These are phyloP conservation scores for Tuber indicum DNA, from an alignment of 495 filamentous ascomycete genomes.

Conservation along the genomic window DNA sequence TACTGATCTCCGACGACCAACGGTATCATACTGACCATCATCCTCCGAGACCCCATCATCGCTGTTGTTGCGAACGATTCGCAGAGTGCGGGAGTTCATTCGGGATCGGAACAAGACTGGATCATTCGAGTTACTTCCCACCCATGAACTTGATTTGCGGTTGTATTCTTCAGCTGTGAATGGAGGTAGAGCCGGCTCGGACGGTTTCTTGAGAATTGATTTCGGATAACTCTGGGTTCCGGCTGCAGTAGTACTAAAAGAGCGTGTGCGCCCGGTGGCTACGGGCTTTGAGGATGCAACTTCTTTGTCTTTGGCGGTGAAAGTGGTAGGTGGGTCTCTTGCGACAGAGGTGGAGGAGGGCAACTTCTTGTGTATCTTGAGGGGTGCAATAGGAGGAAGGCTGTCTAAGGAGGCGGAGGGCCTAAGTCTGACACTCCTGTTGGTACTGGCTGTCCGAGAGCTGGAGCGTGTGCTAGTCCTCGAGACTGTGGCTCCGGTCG, in stretches of 20 bases:
- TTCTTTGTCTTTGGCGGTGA: slow-evolving; percentile 1
- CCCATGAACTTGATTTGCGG: slow-evolving; percentile 37
- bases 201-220: slow-evolving; percentile 32
- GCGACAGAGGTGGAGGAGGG: slow-evolving; percentile 22
- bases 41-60: slow-evolving; percentile 15
- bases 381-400: slow-evolving; percentile 37
- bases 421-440: slow-evolving; percentile 17
- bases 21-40: slow-evolving; percentile 6
- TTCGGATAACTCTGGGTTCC: slow-evolving; percentile 30
- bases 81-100: slow-evolving; percentile 37
- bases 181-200: slow-evolving; percentile 29
- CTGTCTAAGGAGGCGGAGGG: slow-evolving; percentile 31
- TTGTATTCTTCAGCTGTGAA: slow-evolving; percentile 37
- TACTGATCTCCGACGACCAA: slow-evolving; percentile 19
- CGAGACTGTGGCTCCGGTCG: slow-evolving; percentile 28
- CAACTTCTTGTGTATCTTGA: slow-evolving; percentile 38
- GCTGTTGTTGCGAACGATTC: slow-evolving; percentile 31
- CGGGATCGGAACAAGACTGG: slow-evolving; percentile 16
- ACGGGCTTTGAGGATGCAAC: slow-evolving; percentile 5
- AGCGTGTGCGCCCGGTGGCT: slow-evolving; percentile 7
- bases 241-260: slow-evolving; percentile 7
- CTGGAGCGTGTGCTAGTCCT: slow-evolving; percentile 35
- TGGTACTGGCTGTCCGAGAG: slow-evolving; percentile 25
- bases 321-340: slow-evolving; percentile 11
- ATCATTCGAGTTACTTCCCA: slow-evolving; percentile 22